These are phyloP conservation scores for Simplicillium sp. DNA, from an alignment of 2,329 filamentous ascomycete genomes.

Conservation along the genomic window DNA sequence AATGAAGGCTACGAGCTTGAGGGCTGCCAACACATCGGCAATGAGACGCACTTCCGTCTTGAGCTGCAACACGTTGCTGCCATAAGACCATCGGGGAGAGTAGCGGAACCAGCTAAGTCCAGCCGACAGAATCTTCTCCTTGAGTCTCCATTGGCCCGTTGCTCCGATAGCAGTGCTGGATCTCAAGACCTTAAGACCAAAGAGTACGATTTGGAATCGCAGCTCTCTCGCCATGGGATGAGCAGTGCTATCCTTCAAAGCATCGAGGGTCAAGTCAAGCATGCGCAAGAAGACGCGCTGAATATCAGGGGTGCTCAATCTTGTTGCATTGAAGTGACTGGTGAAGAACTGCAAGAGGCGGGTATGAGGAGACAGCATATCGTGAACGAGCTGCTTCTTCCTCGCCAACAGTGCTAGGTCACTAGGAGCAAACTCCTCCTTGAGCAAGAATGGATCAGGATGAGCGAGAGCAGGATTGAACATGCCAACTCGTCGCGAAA, in stretches of 20 bases:
- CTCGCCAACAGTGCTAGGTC: constrained; percentile 67
- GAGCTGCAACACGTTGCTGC: constrained; percentile 84
- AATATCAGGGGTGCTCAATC: constrained; percentile 73
- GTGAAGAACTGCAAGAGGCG: constrained; percentile 79
- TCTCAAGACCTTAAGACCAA: constrained; percentile 69
- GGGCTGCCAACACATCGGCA: constrained; percentile 58
- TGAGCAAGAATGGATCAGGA: constrained; percentile 80
- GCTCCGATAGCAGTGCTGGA: constrained; percentile 58
- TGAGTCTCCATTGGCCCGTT: constrained; percentile 67
- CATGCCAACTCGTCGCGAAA: constrained; percentile 67
- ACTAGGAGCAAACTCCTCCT: constrained; percentile 86
- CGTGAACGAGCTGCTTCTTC: constrained; percentile 69
- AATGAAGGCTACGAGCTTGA: constrained; percentile 56
- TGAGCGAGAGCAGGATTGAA: constrained; percentile 69
- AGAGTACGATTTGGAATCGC: constrained; percentile 80
- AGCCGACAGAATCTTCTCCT: constrained; percentile 80
- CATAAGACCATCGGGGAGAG: constrained; percentile 85
- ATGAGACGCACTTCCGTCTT: constrained; percentile 86
- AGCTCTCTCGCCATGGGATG: constrained; percentile 88
- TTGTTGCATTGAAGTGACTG: constrained; percentile 89
- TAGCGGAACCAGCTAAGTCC: constrained; percentile 82
- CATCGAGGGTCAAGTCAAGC: constrained; percentile 68
- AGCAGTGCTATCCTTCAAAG: constrained; percentile 57
- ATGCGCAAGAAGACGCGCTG: constrained; percentile 76
- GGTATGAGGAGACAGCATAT: constrained; percentile 78